Base-by-base conservation (phyloP, 225 moss, liverwort and hornwort genomes). In the Pseudisothecium myosuroides region DNA sequence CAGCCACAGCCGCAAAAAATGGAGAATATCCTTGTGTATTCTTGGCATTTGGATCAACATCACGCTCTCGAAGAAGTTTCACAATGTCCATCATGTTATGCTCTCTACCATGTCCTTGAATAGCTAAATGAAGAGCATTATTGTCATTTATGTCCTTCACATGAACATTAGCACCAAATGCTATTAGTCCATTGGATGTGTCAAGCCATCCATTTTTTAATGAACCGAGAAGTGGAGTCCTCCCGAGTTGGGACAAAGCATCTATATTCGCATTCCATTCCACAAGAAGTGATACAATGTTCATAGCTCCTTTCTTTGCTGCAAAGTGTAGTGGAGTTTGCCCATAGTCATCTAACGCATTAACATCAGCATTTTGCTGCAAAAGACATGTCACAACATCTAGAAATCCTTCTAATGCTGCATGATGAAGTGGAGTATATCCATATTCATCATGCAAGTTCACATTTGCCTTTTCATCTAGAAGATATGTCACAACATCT, bases 191-290 rank as follows among this genome's bases (percentile, higher is more conserved):
- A 27, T 3, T 72, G 3, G 1, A 43, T 6, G 0, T 17, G 3
- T 27, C 5, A 27, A 7, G 0, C 9, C 0, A 0, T 26, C 0
- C 0, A 0, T 3, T 0, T 5, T 0, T 41, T 5, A 43, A 1
- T 3, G 43, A 71, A 9, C 0, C 0, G 15, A 27, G 5, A 41
- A 71, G 71, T 14, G 71, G 27, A 8, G 3, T 27, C 7, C 0
- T 0, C 1, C 26, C 26, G 8, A n/a, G n/a, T n/a, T n/a, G n/a
- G n/a, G n/a, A n/a, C 8, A 71, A 39, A 39, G 24, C 69, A 1
- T 69, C 7, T 14, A 71, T 5, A 27, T 26, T 1, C 0, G 9
- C 15, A 5, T 41, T 15, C 0, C 9, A 7, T 1, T 71, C 5
- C 0, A 41, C 0, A 41, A 41, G 26, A 41, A 43, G 9, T 26